These are phyloP conservation scores for Gossypium schwendimanii DNA, from an alignment of 441 rosid species.

Conservation along the genomic window DNA sequence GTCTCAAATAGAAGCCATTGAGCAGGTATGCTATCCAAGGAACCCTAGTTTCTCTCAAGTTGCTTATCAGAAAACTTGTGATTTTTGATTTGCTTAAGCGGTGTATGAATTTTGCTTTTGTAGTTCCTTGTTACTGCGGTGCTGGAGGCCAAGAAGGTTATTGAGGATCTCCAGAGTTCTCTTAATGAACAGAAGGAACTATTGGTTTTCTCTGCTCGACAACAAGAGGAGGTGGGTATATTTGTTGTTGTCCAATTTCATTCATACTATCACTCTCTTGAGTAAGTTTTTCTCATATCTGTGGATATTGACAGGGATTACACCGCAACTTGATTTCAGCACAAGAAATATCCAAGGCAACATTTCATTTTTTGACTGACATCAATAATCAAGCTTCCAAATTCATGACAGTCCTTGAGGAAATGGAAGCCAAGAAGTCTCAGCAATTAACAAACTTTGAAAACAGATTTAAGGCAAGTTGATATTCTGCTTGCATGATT, in stretches of 20 bases:
- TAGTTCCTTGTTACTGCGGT: constrained; percentile 55
- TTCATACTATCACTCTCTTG: background rate
- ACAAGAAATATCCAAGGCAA: constrained; percentile 44
- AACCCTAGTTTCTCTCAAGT: background rate
- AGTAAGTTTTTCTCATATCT: background rate
- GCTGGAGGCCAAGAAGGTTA: constrained; percentile 48
- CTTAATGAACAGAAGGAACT: constrained; percentile 62
- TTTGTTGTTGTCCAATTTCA: background rate
- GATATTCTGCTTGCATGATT: background rate
- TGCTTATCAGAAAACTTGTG: background rate
- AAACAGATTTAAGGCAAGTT: constrained; percentile 51
- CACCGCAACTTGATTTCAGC: constrained; percentile 49
- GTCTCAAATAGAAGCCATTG: constrained; percentile 41
- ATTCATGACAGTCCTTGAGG: constrained; percentile 37
- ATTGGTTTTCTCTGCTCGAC: constrained; percentile 45
- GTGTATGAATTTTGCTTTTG: constrained; percentile 8
- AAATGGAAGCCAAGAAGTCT: constrained; percentile 42
- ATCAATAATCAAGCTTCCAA: constrained; percentile 49
- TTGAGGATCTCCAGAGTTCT: constrained; percentile 43
- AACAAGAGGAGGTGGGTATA: constrained; percentile 58
- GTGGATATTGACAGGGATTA: constrained; percentile 39
- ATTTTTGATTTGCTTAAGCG: background rate
- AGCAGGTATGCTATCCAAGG: constrained; percentile 41
- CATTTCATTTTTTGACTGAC: constrained; percentile 45
- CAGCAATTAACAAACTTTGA: constrained; percentile 48